Percentiles rank a stretch among this genome's conserved stretches.
phyloP scores from a whole-genome alignment of 352 stramenopile species.

The Globisporangium radiosum region DNA sequence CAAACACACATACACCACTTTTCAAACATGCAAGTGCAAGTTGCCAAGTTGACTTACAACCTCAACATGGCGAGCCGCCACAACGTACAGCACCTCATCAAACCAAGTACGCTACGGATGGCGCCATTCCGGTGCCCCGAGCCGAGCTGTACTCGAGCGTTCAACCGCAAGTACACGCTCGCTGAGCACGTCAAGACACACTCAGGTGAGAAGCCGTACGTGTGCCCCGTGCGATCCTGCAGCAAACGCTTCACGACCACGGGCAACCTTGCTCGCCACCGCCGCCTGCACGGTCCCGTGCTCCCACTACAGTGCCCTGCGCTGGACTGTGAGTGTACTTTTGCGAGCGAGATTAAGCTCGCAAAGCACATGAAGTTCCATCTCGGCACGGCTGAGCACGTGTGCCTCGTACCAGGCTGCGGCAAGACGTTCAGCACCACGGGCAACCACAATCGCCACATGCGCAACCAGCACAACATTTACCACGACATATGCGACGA shows the following conservation, averaged over 20 bases:
- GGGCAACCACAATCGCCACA: conserved; percentile 45
- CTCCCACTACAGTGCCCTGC: conserved; percentile 31
- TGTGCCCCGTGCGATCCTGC: conserved; percentile 31
- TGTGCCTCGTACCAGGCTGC: conserved; percentile 27
- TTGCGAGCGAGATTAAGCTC: conserved; percentile 34
- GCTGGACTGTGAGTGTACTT: conserved; percentile 24
- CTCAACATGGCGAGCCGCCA: conserved; percentile 2
- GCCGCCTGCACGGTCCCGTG: conserved; percentile 36
- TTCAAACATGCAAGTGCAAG: conserved; percentile 1
- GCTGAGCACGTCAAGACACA: conserved; percentile 51
- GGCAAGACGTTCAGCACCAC: conserved; percentile 47
- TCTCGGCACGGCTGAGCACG: conserved; percentile 27
- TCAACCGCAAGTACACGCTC: conserved; percentile 46
- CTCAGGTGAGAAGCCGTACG: conserved; percentile 41
- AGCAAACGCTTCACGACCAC: conserved; percentile 50
- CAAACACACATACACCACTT: background rate
- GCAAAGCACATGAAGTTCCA: conserved; percentile 50
- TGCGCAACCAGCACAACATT: conserved; percentile 17
- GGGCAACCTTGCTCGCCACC: conserved; percentile 49
- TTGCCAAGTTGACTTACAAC: background rate
- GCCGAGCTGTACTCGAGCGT: conserved; percentile 15
- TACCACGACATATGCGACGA: conserved; percentile 2
- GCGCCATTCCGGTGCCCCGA: background rate
- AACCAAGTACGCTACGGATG: background rate
- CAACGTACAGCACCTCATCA: conserved; percentile 11